A percentile compares a stretch with the other conserved stretches of the same genome.
These are phyloP conservation scores for Elsinoe batatas DNA, from an alignment of 2,329 filamentous ascomycete genomes.

Conservation along the genomic window DNA sequence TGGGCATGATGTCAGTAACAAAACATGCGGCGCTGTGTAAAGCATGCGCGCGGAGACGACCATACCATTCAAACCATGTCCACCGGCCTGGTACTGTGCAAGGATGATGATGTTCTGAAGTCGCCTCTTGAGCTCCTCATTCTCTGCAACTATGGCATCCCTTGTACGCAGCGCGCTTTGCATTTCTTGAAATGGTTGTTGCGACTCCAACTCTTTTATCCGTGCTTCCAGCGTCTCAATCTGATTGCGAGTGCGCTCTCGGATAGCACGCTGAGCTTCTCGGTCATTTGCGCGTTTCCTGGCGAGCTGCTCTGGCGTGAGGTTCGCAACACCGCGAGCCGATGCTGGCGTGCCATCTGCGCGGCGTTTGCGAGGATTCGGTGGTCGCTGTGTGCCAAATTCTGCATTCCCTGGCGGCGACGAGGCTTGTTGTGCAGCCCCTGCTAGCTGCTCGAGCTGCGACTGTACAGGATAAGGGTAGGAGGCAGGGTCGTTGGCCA, in stretches of 20 bases:
- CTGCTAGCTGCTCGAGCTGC: slow-evolving; percentile 12
- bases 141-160: slow-evolving; percentile 67
- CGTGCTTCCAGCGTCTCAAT: slow-evolving; percentile 64
- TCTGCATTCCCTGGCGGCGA: slow-evolving; percentile 7
- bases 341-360: slow-evolving; percentile 29
- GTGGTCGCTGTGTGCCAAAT: slow-evolving; percentile 9
- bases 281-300: slow-evolving; percentile 88
- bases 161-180: slow-evolving; percentile 60
- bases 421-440: slow-evolving; percentile 10
- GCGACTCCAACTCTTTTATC: slow-evolving; percentile 65
- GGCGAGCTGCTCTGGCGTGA: slow-evolving; percentile 79
- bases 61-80: slow-evolving; percentile 36
- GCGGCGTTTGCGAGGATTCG: slow-evolving; percentile 23
- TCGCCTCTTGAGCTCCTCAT: slow-evolving; percentile 63
- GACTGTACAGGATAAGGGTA: slow-evolving; percentile 11
- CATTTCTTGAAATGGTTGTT: slow-evolving; percentile 75
- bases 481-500: slow-evolving; percentile 7
- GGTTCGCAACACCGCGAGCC: slow-evolving; percentile 69
- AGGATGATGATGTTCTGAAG: slow-evolving; percentile 56
- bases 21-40: slow-evolving; percentile 2
- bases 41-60: slow-evolving; percentile 1
- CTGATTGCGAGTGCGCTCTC: slow-evolving; percentile 70
- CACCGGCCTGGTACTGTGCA: slow-evolving; percentile 48
- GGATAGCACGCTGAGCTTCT: slow-evolving; percentile 75
- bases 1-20: slow-evolving; percentile 20